Conservation (phyloP, 768 basidiomycete species). For the Mrakia hoshinonis region DNA sequence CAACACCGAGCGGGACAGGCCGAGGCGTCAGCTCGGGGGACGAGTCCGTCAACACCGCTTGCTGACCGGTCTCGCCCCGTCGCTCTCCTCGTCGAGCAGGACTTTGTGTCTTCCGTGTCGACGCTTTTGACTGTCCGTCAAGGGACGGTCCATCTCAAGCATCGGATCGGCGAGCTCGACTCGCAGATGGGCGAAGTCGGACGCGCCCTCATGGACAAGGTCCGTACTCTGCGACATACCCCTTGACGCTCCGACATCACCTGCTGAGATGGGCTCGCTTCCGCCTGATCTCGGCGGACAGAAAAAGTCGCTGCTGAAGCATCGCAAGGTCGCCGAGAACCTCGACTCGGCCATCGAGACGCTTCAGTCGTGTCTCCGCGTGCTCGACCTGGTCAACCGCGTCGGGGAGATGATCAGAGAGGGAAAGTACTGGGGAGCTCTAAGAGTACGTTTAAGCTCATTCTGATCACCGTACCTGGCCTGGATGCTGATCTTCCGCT, state of each 20-base stretch:
- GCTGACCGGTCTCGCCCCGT: background rate
- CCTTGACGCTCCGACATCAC: background rate
- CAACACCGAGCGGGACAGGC: background rate
- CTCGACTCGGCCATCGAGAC: constrained; percentile 95
- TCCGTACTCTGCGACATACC: constrained; percentile 24
- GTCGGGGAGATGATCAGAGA: constrained; percentile 88
- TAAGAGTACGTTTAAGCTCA: constrained; percentile 61
- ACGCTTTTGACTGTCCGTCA: constrained; percentile 91
- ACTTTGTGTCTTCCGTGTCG: constrained; percentile 95
- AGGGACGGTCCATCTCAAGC: constrained; percentile 86
- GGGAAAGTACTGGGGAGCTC: constrained; percentile 91
- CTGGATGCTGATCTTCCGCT: constrained; percentile 17
- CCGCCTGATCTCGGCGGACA: constrained; percentile 27
- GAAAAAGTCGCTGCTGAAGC: constrained; percentile 79
- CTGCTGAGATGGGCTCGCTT: too few relatives aligned
- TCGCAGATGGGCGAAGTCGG: constrained; percentile 80
- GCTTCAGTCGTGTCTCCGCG: constrained; percentile 79
- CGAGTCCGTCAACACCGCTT: background rate
- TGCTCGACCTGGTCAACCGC: constrained; percentile 84
- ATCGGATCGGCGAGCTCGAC: constrained; percentile 83
- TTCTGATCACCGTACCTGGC: background rate
- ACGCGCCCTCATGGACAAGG: constrained; percentile 74
- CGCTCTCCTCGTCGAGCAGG: constrained; percentile 43
- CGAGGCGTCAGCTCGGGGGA: background rate
- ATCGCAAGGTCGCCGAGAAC: constrained; percentile 85